Evolutionary conservation across 768 basidiomycete genomes (phyloP).

Genomic region (Phylloporus arenicola): DNA sequence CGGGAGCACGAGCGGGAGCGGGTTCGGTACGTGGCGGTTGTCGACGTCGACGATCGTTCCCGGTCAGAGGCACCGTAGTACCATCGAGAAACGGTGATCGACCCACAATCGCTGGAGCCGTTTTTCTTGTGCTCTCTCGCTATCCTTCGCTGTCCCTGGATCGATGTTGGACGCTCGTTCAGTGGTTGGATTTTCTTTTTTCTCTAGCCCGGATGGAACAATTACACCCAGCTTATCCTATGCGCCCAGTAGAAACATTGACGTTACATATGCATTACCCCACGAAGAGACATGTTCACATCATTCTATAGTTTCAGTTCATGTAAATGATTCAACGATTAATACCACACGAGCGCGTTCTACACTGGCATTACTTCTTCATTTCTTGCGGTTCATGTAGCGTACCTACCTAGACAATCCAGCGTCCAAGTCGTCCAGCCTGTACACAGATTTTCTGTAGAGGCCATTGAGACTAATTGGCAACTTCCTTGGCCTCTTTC

Average conservation of each 20-base stretch:
- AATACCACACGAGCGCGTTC: not conserved
- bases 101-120: not conserved
- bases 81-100: slow-evolving; percentile 2
- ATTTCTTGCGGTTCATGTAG: not conserved
- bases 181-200: not conserved
- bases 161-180: not conserved
- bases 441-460: not conserved
- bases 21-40: slow-evolving; percentile 5
- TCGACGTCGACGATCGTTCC: not conserved
- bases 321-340: too few relatives aligned
- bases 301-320: too few relatives aligned
- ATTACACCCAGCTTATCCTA: not conserved
- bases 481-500: not conserved
- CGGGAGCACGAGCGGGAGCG: slow-evolving; percentile 1
- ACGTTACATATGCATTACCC: too few relatives aligned
- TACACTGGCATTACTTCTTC: not conserved
- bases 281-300: too few relatives aligned
- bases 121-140: not conserved
- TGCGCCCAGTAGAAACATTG: not conserved
- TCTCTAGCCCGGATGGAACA: not conserved
- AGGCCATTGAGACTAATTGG: too few relatives aligned
- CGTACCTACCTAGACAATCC: not conserved
- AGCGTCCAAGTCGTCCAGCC: too few relatives aligned
- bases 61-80: slow-evolving; percentile 6
- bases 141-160: not conserved